Conservation (phyloP, 2,329 filamentous ascomycete species). For the Gnomoniopsis smithogilvyi region DNA sequence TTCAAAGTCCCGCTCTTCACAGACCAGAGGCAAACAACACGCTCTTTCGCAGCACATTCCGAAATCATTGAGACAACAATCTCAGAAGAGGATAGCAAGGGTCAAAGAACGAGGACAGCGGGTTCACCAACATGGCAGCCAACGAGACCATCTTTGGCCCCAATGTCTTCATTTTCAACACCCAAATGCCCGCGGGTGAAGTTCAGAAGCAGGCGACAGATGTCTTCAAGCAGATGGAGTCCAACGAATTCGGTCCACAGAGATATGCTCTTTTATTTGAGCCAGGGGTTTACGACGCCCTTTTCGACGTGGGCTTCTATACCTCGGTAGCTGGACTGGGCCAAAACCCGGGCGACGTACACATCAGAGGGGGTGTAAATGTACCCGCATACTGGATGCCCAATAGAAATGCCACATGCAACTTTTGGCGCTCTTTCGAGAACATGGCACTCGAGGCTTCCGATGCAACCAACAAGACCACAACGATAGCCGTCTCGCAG, state of each 20-base stretch:
- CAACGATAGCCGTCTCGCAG: constrained; percentile 32
- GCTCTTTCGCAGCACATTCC: not conserved
- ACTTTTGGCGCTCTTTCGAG: constrained; percentile 32
- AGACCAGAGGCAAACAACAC: no score
- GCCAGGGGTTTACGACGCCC: constrained; percentile 28
- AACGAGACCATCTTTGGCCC: constrained; percentile 29
- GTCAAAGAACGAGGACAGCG: no score
- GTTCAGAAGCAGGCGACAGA: constrained; percentile 26
- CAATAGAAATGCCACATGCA: constrained; percentile 31
- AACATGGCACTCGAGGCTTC: constrained; percentile 31
- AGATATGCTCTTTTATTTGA: constrained; percentile 31
- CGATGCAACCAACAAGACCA: constrained; percentile 28
- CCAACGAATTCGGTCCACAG: constrained; percentile 30
- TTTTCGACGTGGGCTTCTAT: constrained; percentile 33
- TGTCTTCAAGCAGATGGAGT: constrained; percentile 31
- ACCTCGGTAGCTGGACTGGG: constrained; percentile 30
- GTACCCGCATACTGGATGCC: constrained; percentile 34
- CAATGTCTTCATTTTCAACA: constrained; percentile 30
- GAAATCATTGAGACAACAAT: not conserved
- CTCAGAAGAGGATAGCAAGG: no score
- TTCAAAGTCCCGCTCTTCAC: no score
- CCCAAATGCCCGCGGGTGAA: constrained; percentile 26
- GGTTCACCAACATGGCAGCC: constrained; percentile 9
- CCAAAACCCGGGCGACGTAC: constrained; percentile 27
- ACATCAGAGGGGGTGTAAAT: constrained; percentile 30